A percentile compares a stretch with the other conserved stretches of the same genome.
These are phyloP conservation scores for Suillus sp. DNA, from an alignment of 768 basidiomycete genomes.

Conservation along the genomic window DNA sequence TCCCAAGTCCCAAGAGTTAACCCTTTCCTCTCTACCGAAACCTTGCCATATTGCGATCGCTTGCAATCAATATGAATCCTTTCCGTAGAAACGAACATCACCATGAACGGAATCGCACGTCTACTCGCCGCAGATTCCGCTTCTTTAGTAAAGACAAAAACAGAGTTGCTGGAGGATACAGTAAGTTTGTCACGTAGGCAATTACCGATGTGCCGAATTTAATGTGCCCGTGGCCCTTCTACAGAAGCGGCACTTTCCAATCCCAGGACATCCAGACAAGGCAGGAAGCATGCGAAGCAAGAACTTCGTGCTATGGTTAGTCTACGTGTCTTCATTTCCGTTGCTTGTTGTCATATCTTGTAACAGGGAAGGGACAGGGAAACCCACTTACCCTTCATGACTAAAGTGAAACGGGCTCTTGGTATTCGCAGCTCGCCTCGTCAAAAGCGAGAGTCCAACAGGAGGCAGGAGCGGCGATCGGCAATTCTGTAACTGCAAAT, in stretches of 20 bases:
- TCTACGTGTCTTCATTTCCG: conserved; percentile 13
- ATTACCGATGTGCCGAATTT: conserved; percentile 4
- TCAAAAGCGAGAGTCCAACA: conserved; percentile 4
- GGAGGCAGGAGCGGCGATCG: neutral
- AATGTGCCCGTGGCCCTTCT: conserved; percentile 19
- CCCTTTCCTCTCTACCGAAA: neutral
- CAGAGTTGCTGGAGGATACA: conserved; percentile 51
- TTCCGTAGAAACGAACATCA: conserved; percentile 1
- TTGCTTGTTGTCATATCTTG: conserved; percentile 12
- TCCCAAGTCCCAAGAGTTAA: neutral
- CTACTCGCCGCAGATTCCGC: conserved; percentile 13
- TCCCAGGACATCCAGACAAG: conserved; percentile 49
- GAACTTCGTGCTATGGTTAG: conserved; percentile 50
- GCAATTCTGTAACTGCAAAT: neutral
- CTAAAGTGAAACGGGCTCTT: conserved; percentile 51
- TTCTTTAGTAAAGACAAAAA: conserved; percentile 38
- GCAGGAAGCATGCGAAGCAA: conserved; percentile 47
- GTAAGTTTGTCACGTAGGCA: conserved; percentile 33
- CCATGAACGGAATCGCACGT: neutral
- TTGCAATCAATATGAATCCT: conserved; percentile 5
- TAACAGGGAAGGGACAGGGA: conserved; percentile 42
- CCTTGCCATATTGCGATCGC: neutral
- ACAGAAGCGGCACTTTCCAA: conserved; percentile 52
- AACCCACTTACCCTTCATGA: conserved; percentile 52
- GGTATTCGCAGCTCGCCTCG: conserved; percentile 51